These are phyloP conservation scores for Gaeumannomyces sp. DNA, from an alignment of 2,329 filamentous ascomycete genomes.

Conservation along the genomic window DNA sequence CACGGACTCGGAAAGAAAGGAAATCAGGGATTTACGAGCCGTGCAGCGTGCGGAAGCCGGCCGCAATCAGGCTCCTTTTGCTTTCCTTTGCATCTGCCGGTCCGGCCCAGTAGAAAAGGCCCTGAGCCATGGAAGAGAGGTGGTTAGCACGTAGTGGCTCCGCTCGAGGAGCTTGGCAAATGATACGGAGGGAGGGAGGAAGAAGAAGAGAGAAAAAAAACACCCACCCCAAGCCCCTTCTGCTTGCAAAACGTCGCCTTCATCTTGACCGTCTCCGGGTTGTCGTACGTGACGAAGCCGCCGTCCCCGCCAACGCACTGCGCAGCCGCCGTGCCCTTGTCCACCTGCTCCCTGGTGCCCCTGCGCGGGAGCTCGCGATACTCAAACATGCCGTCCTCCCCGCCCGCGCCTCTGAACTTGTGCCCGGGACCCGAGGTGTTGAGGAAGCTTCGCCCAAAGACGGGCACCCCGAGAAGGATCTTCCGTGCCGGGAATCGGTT, in stretches of 20 bases:
- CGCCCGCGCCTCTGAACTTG: slow-evolving; percentile 45
- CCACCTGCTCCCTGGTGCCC: slow-evolving; percentile 59
- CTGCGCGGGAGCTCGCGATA: slow-evolving; percentile 62
- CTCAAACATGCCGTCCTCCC: slow-evolving; percentile 66
- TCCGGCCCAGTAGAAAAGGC: slow-evolving; percentile 79
- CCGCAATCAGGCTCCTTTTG: slow-evolving; percentile 50
- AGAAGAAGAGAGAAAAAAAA: slow-evolving; percentile 10
- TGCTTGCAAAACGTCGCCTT: slow-evolving; percentile 71
- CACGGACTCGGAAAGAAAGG: not conserved
- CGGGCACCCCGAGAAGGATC: slow-evolving; percentile 69
- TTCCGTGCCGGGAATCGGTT: slow-evolving; percentile 64
- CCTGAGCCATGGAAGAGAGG: slow-evolving; percentile 33
- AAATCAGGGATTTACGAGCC: slow-evolving; percentile 34
- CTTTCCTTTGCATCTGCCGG: slow-evolving; percentile 59
- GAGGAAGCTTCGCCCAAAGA: slow-evolving; percentile 70
- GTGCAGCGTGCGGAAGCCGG: slow-evolving; percentile 54
- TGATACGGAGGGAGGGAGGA: slow-evolving; percentile 7
- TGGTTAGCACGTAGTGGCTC: not conserved
- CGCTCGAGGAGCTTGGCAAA: not conserved
- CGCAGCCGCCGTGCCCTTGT: slow-evolving; percentile 62
- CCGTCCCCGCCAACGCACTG: slow-evolving; percentile 68
- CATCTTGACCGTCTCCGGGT: slow-evolving; percentile 65
- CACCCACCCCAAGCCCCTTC: slow-evolving; percentile 58
- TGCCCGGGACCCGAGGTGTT: slow-evolving; percentile 60
- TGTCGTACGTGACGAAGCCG: slow-evolving; percentile 76